Evolutionary conservation across 2,329 filamentous ascomycete species (phyloP).

Genomic region (Neonectria sp.): DNA sequence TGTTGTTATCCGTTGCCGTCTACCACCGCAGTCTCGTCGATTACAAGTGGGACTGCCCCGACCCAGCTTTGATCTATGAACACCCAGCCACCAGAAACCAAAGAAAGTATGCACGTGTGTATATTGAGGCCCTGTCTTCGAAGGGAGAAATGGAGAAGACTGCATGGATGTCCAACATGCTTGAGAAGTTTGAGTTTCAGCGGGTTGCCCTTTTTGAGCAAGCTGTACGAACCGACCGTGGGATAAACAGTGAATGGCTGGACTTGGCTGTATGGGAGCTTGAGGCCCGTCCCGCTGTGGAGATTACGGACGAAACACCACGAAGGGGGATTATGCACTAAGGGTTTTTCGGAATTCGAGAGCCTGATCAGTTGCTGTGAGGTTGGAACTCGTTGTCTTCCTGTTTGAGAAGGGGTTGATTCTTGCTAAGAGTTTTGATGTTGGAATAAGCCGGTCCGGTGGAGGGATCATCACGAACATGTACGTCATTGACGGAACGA

Average conservation of each 20-base stretch:
- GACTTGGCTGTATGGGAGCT: conserved; percentile 52
- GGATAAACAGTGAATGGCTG: conserved; percentile 45
- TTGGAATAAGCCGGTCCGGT: background rate
- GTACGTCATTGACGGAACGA: background rate
- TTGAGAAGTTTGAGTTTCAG: conserved; percentile 52
- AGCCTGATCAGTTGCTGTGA: background rate
- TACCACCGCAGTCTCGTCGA: conserved; percentile 54
- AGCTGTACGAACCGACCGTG: conserved; percentile 38
- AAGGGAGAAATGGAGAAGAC: conserved; percentile 26
- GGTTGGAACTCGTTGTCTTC: background rate
- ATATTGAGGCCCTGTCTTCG: conserved; percentile 48
- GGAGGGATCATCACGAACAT: background rate
- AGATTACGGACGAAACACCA: conserved; percentile 33
- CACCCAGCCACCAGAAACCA: conserved; percentile 46
- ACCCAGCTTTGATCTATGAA: conserved; percentile 52
- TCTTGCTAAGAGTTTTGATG: background rate
- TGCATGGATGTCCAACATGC: conserved; percentile 38
- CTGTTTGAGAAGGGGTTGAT: background rate
- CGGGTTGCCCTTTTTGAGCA: conserved; percentile 43
- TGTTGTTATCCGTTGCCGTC: conserved; percentile 60
- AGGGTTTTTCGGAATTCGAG: background rate
- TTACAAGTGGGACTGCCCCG: conserved; percentile 56
- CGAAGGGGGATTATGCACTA: background rate
- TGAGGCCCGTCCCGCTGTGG: conserved; percentile 29
- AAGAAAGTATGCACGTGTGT: conserved; percentile 52